Evolutionary conservation across 306 rosid species (phyloP), one percentile per base, ranked within the genome.

Genomic region (Alnus rubra): DNA sequence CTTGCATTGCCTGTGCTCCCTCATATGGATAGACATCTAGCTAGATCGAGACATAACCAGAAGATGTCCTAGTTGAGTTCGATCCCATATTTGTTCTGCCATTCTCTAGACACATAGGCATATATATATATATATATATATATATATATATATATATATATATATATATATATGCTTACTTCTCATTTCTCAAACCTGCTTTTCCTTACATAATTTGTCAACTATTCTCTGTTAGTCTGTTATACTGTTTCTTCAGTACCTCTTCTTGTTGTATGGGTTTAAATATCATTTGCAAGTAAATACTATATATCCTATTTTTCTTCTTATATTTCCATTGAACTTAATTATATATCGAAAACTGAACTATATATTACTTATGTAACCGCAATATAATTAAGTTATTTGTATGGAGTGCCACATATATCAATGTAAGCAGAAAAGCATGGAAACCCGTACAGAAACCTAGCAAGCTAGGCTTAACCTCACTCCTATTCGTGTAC

Each of bases 1-100:
- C 99, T 90, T 95, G 99, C 87, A 90, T 95, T 47, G 99, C 91
- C 69, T 93, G 92, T 83, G 64, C 94, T 18, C 97, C 97, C 74
- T 86, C 84, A 9, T 79, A 80, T 83, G 80, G 49, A 0, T 87
- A 86, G 76, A 23, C 28, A 23, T 23, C 28, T 23, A 19, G 1
- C 28, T 23, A 19, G 1, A 12, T 2, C 58, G 0, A 58, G 44
- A 48, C 51, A 48, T 23, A 23, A 23, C 28, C 28, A 23, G 28
- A 23, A 23, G 28, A 23, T 23, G 28, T 23, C 28, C 28, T 23
- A 23, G 28, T 23, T 23, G 28, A 23, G 28, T 23, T 9, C 49
- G 9, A 6, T 45, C 52, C 51, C 51, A 7, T 48, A 11, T 49
- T 12, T 49, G 14, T 49, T 49, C 52, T 49, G 52, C 52, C 14